These are phyloP conservation scores for Ogataea kodamae DNA, from an alignment of 805 yeast species.

Conservation along the genomic window DNA sequence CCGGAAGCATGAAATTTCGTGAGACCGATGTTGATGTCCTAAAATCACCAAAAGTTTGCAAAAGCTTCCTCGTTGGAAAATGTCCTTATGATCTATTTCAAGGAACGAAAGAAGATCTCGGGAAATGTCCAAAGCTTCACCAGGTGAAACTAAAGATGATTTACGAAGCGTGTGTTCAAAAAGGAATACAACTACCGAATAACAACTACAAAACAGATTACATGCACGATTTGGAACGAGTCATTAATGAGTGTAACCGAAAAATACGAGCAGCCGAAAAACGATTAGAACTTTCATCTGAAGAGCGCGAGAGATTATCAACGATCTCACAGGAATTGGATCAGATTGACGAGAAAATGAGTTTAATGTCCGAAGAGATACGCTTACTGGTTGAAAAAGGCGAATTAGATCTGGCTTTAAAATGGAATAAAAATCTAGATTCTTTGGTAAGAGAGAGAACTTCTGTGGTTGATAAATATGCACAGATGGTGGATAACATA, in stretches of 20 bases:
- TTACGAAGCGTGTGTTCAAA: conserved; percentile 51
- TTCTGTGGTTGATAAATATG: conserved; percentile 50
- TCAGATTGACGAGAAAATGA: conserved; percentile 56
- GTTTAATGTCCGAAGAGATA: conserved; percentile 65
- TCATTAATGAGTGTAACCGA: conserved; percentile 63
- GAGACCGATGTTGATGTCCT: conserved; percentile 34
- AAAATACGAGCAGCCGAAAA: conserved; percentile 60
- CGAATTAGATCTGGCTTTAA: conserved; percentile 49
- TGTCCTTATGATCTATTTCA: conserved; percentile 83
- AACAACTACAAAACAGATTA: conserved; percentile 45
- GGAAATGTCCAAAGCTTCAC: conserved; percentile 75
- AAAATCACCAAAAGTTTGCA: conserved; percentile 64
- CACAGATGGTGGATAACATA: conserved; percentile 61
- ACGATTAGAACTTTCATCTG: conserved; percentile 69
- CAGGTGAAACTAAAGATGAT: conserved; percentile 68
- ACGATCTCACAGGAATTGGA: conserved; percentile 49
- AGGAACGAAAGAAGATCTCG: conserved; percentile 80
- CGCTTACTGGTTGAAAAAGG: conserved; percentile 46
- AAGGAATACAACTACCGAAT: conserved; percentile 37
- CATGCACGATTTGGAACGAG: conserved; percentile 43
- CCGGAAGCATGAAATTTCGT: conserved; percentile 16
- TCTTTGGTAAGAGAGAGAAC: conserved; percentile 47
- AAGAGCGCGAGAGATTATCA: conserved; percentile 36
- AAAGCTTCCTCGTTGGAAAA: conserved; percentile 74
- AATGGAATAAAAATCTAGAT: conserved; percentile 46